Base-by-base conservation (phyloP, 805 yeast genomes). In the Tetrapisispora pingtungensis region DNA sequence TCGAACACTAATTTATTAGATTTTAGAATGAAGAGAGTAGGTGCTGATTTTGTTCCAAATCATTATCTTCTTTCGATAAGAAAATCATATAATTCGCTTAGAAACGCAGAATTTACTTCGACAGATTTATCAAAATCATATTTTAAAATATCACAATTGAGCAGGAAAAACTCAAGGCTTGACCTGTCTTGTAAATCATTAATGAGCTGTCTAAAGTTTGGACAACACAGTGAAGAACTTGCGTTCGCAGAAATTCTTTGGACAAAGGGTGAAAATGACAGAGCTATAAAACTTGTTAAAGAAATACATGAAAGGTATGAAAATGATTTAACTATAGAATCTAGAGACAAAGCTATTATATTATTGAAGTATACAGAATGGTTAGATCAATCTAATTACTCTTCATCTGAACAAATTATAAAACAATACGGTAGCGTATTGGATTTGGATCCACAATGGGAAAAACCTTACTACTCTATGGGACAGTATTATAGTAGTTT, bases 181-280 rank as follows among this genome's bases (percentile, higher is more conserved):
- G 93, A 85, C 53, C 69, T 86, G 33, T 82, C 96, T 0, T 78
- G 86, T 2, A 73, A 79, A 18, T 72, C 80, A 8, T 74, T 83
- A 71, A 77, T 53, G 87, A 86, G 1, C 49, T 65, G 54, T 46
- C 49, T 43, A 28, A 46, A 59, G 20, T 51, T 49, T 35, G 51
- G 56, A 1, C 64, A 68, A 26, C 56, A 63, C 7, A 67, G 68
- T 20, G 80, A 84, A 7, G 81, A 80, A 46, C 63, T 83, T 33
- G 95, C 88, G 58, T 81, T 83, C 60, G 81, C 96, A 0, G 80
- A 84, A 46, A 70, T 93, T 8, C 62, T 87, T 33, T 90, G 97
- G 97, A 81, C 79, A 3, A 86, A 84, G 57, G 96, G 95, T 1
- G 94, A 87, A 49, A 85, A 78, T 47, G 75, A 88, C 20, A 81